A percentile compares a stretch with the other conserved stretches of the same genome.
Evolutionary conservation across 1,284 basidiomycete species (phyloP).

Genomic region (Malassezia japonica): DNA sequence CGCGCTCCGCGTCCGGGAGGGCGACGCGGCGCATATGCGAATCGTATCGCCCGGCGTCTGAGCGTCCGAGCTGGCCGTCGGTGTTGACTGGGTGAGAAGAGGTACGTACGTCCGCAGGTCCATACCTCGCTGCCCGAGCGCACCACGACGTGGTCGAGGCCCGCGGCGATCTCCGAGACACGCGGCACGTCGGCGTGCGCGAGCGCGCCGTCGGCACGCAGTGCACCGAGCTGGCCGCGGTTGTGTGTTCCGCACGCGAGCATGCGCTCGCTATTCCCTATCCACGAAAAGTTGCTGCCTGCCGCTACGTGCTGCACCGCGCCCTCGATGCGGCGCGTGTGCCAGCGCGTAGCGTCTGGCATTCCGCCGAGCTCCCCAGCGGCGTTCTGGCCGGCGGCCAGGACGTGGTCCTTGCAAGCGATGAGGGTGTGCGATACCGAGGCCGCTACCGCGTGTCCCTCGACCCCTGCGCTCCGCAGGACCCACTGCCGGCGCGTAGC

Average conservation of each 20-base stretch:
- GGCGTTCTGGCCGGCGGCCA: slow-evolving; percentile 2
- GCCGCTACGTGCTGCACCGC: slow-evolving; percentile 6
- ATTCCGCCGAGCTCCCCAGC: slow-evolving; percentile 1
- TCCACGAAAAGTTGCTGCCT: slow-evolving; percentile 1
- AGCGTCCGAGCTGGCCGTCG: slow-evolving; percentile 28
- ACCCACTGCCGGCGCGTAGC: not conserved
- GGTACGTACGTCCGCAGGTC: not conserved
- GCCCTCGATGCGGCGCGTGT: not conserved
- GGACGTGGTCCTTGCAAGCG: not conserved
- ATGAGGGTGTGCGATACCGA: slow-evolving; percentile 14
- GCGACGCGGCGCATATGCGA: not conserved
- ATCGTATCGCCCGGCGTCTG: slow-evolving; percentile 10
- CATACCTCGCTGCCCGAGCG: slow-evolving; percentile 1
- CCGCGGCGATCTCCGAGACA: not conserved
- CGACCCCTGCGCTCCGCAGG: not conserved
- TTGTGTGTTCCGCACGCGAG: slow-evolving; percentile 5
- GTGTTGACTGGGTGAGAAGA: slow-evolving; percentile 24
- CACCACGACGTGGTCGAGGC: slow-evolving; percentile 13
- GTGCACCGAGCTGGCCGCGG: slow-evolving; percentile 5
- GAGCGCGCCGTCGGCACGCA: not conserved
- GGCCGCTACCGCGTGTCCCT: not conserved
- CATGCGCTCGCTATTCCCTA: not conserved
- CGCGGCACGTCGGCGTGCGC: not conserved
- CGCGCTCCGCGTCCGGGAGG: not conserved
- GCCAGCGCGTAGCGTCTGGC: not conserved